Evolutionary conservation across 768 basidiomycete genomes (phyloP), one percentile per base, ranked within the genome.

Genomic region (Xerocomellus dryophilus): DNA sequence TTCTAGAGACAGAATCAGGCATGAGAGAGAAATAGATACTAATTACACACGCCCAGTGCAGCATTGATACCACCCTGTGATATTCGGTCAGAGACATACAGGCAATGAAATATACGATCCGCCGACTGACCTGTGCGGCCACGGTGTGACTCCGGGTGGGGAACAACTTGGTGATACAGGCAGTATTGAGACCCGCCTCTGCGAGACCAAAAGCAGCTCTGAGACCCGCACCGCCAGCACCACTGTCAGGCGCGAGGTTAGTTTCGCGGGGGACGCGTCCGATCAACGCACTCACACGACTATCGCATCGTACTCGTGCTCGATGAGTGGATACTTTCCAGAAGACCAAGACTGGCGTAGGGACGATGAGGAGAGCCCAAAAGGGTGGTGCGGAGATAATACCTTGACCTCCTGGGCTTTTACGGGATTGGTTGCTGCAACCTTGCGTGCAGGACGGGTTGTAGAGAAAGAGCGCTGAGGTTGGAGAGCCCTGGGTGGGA

Each of bases 61-160:
- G 94, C 97, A 75, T 99, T 99, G 72, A 99, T 94, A 71, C 97
- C 97, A 63, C 97, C 97, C 87, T 93, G 57, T 46, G 25, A 56
- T 20, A 43, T 18, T 45, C 14, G 34, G 62, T 63, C 58, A 62
- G 57, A 53, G 29, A 57, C 25, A 40, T 23, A 34, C 36, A 27
- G 38, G 46, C 31, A 18, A 18, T 35, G 29, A 36, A 21, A 43
- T 9, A 25, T 4, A 41, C 12, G 29, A 52, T 42, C 21, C 29
- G 11, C 35, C 11, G 18, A 71, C 78, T 43, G 64, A 86, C 89
- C 81, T 98, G 96, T 50, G 97, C 97, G 52, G 97, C 97, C 57
- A 98, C 97, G 34, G 97, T 99, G 70, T 99, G 97, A 78, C 90
- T 93, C 74, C 97, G 83, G 20, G 97, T 98, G 9, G 97, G 97